Base-by-base conservation (phyloP, 331 rosid species). In the Arachis monticola region DNA sequence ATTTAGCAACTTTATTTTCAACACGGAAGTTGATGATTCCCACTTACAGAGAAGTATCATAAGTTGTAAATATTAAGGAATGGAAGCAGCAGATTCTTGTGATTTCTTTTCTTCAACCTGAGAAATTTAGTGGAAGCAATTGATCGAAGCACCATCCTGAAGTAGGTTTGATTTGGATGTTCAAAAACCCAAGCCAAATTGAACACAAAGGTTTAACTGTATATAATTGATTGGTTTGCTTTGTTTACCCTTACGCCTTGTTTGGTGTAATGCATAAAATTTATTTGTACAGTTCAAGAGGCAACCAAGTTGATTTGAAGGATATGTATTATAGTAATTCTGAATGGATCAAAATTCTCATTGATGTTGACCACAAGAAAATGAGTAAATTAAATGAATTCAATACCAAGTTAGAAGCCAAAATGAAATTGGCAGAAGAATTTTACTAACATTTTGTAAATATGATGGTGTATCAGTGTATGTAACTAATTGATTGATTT, bases 1-100 rank as follows among this genome's bases (percentile, higher is more conserved):
- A 53, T 85, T 71, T 79, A 78, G 84, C 13, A 85, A 86, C 77
- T 85, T 85, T 74, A 79, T 85, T 47, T 85, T 85, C 82, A 81
- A 81, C 77, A 85, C 88, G 2, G 75, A 74, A 78, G 84, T 85
- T 75, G 86, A 85, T 14, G 88, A 85, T 55, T 60, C 67, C 22
- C 75, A 60, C 64, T 81, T 81, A 77, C 70, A 74, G 58, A 4
- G 42, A 35, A 64, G 31, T 8, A 32, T 32, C 38, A 57, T 63
- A 69, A 35, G 57, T 22, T 30, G 30, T 11, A 81, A n/a, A 41
- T 58, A 12, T 5, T 82, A 55, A 80, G 53, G 40, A 44, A 10
- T 6, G 7, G 46, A 51, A 45, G 62, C 74, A 1, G 46, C 71
- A 42, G 55, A 62, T 76, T 76, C 0, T 13, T 42, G 60, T 6